Evolutionary conservation across 495 filamentous ascomycete species (phyloP), one percentile per base, ranked within the genome.

Genomic region (Talaromyces proteolyticus): DNA sequence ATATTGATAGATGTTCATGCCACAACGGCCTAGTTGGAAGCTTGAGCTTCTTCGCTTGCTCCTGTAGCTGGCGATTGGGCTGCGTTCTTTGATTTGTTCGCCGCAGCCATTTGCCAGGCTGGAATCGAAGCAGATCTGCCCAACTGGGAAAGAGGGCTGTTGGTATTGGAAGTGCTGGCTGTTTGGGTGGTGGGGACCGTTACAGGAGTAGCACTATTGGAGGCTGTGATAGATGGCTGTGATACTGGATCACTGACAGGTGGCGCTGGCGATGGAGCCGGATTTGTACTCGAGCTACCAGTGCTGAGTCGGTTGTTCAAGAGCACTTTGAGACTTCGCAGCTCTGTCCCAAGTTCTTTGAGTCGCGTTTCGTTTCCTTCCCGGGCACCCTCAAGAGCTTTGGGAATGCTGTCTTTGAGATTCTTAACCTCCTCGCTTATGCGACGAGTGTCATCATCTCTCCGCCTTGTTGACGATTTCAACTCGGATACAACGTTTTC

Each of bases 251-350:
- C 60, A 61, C 43, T 20, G 57, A 4, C 4, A 12, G 16, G 20
- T 3, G 58, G 58, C 47, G 74, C 59, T 61, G 53, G 71, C 42
- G 64, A 54, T 38, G 58, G 52, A 22, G 36, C 61, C 45, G 68
- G 51, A 48, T 34, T 61, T 49, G 66, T 57, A 21, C 55, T 19
- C 17, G 56, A 56, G 50, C 64, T 63, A 39, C 70, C 65, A 22
- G 70, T 65, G 55, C 82, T 82, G 70, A 95, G 80, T 55, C 89
- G 76, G 65, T 94, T 93, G 39, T 79, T 81, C 62, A 96, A 74
- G 48, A 99, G 71, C 17, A 84, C 84, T 72, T 96, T 96, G 51
- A 99, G 70, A 64, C 91, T 95, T 80, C 87, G 90, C 52, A 99
- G 74, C 66, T 99, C 93, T 8, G 76, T 78, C 49, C 89, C 86